These are phyloP conservation scores for Colletotrichum aenigma DNA, from an alignment of 2,329 filamentous ascomycete species.

Conservation along the genomic window DNA sequence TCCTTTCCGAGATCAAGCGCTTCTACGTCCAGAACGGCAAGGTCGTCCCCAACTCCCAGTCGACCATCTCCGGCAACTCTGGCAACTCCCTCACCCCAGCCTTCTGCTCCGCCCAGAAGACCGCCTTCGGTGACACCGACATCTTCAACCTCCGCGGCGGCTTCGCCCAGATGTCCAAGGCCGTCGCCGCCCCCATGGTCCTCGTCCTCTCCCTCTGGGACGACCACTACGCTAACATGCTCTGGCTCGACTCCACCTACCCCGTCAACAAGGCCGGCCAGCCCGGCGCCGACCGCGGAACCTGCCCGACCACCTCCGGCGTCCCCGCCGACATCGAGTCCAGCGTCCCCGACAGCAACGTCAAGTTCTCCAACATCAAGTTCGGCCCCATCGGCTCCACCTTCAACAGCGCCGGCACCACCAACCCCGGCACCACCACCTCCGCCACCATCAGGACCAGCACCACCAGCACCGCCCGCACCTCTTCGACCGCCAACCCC, in stretches of 20 bases:
- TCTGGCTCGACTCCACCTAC: conserved; percentile 75
- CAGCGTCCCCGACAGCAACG: conserved; percentile 49
- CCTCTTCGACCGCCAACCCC: conserved; percentile 10
- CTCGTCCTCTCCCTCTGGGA: conserved; percentile 62
- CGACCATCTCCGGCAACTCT: conserved; percentile 38
- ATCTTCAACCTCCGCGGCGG: conserved; percentile 63
- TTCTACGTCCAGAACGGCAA: conserved; percentile 69
- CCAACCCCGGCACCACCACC: conserved; percentile 15
- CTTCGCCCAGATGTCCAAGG: conserved; percentile 57
- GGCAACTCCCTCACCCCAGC: conserved; percentile 57
- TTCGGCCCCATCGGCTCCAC: conserved; percentile 61
- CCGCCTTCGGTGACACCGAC: conserved; percentile 56
- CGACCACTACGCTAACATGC: conserved; percentile 46
- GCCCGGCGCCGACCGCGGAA: conserved; percentile 58
- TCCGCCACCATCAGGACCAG: conserved; percentile 10
- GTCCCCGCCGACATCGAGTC: conserved; percentile 54
- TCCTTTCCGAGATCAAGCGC: conserved; percentile 65
- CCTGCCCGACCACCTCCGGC: conserved; percentile 57
- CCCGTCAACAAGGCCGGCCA: conserved; percentile 45
- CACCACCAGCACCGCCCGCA: conserved; percentile 7
- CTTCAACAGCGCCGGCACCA: conserved; percentile 30
- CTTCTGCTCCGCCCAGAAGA: conserved; percentile 66
- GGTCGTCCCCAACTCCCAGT: conserved; percentile 58
- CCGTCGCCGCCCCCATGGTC: conserved; percentile 47
- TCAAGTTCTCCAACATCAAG: conserved; percentile 61